phyloP scores from a whole-genome alignment of 805 yeast species.

The Hanseniaspora meyeri region DNA sequence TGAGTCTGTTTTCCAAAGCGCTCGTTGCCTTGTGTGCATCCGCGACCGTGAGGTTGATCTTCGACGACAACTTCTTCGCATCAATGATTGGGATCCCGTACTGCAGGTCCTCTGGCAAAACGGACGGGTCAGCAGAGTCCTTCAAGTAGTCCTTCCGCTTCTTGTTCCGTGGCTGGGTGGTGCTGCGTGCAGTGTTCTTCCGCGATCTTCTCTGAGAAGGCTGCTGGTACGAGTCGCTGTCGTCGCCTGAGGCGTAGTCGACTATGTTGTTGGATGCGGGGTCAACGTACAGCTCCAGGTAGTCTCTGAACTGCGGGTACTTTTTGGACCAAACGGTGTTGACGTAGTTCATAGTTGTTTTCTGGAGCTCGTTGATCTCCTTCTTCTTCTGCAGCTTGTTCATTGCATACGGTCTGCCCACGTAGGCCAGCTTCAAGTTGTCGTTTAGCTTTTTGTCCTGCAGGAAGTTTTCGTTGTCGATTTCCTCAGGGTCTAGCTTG shows the following conservation, averaged over 20 bases:
- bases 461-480: constrained; percentile 7
- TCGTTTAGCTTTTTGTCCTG: constrained; percentile 9
- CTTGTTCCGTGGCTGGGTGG: not conserved
- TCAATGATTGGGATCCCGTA: constrained; percentile 54
- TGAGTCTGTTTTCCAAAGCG: constrained; percentile 48
- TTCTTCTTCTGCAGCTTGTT: not conserved
- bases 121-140: constrained; percentile 39
- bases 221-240: not conserved
- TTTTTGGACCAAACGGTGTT: not conserved
- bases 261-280: constrained; percentile 1
- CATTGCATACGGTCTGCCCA: constrained; percentile 12
- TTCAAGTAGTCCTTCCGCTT: constrained; percentile 25
- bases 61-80: constrained; percentile 59
- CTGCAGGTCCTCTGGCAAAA: constrained; percentile 25
- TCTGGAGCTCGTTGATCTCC: constrained; percentile 6
- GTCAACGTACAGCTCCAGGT: constrained; percentile 3
- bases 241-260: not conserved
- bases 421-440: constrained; percentile 6
- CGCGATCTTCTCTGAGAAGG: not conserved
- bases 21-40: constrained; percentile 67
- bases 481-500: constrained; percentile 9
- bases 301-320: not conserved
- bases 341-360: not conserved
- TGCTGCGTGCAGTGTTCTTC: not conserved
- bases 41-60: constrained; percentile 54